Base-by-base conservation (phyloP, 2,329 filamentous ascomycete genomes). In the Aspergillus oerlinghausenensis region DNA sequence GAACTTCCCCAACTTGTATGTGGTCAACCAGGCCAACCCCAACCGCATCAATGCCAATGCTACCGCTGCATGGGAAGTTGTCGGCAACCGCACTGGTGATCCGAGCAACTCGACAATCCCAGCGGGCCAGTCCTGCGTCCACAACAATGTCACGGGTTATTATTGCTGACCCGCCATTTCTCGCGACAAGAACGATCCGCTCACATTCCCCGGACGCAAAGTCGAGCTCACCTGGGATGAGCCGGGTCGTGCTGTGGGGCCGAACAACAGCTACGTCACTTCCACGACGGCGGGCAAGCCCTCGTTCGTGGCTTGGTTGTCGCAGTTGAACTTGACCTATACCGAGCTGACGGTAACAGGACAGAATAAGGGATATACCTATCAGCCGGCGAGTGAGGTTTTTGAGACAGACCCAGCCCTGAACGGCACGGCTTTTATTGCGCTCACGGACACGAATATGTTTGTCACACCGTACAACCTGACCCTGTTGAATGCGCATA, bases 221-320 rank as follows among this genome's bases (percentile, higher is more conserved):
- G 51, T 55, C 2, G 51, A 43, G 8, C 38, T 59, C 2, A 32
- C 51, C n/a, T 59, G 57, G 57, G 49, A 59, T 9, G 47, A 32
- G 1, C 57, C 57, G 1, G 54, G 57, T 0, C 25, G 45, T 21
- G 26, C n/a, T 1, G 54, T 56, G 4, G 54, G 57, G 2, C 54
- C 57, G 9, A 59, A 59, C 21, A 56, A 56, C 51, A 56, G 54
- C 14, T 59, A 59, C 29, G 38, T 52, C 40, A 59, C 54, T 3
- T n/a, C 51, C 4, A 59, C 57, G 10, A 56, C 51, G 3, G 54
- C 57, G 5, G 54, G 54, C 10, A 8, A 42, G 14, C 54, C 57
- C 6, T 54, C 28, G 32, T 59, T 49, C 3, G 57, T 59, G 8
- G 54, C n/a, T 3, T 59, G 54, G 57, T 54, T 55, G 29, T 56